These are phyloP conservation scores for Rhizopogon rudus DNA, from an alignment of 768 basidiomycete genomes.

Conservation along the genomic window DNA sequence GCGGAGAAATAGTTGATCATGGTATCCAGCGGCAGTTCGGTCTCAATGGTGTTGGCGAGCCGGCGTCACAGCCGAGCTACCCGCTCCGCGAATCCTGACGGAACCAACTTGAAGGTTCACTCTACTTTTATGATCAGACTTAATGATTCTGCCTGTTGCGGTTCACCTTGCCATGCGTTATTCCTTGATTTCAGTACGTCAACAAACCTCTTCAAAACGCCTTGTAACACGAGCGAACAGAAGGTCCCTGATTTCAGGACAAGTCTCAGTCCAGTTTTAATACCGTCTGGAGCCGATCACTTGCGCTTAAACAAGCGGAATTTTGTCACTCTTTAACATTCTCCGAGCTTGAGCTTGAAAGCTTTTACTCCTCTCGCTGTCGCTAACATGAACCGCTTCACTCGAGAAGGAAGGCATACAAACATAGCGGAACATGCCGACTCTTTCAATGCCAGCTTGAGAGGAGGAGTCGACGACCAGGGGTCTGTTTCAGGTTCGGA, in stretches of 20 bases:
- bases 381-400: slow-evolving; percentile 25
- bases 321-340: slow-evolving; percentile 1
- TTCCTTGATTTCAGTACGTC: slow-evolving; percentile 19
- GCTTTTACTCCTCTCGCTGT: slow-evolving; percentile 9
- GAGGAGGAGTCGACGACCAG: slow-evolving; percentile 35
- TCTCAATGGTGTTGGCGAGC: slow-evolving; percentile 23
- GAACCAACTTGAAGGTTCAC: slow-evolving; percentile 17
- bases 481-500: slow-evolving; percentile 56
- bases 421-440: slow-evolving; percentile 22
- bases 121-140: slow-evolving; percentile 26
- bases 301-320: slow-evolving; percentile 13
- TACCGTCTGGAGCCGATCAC: slow-evolving; percentile 22
- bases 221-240: slow-evolving; percentile 13
- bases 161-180: slow-evolving; percentile 29
- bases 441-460: slow-evolving; percentile 19
- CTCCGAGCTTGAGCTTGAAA: not conserved
- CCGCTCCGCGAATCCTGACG: slow-evolving; percentile 30
- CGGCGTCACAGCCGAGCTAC: slow-evolving; percentile 23
- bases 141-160: slow-evolving; percentile 23
- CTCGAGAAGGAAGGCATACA: slow-evolving; percentile 18
- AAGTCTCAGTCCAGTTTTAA: slow-evolving; percentile 23
- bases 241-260: slow-evolving; percentile 12
- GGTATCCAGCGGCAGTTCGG: slow-evolving; percentile 27
- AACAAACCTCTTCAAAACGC: slow-evolving; percentile 22
- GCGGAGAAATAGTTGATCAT: slow-evolving; percentile 41